A percentile compares a stretch with the other conserved stretches of the same genome.
These are phyloP conservation scores for Phyllosticta citriasiana DNA, from an alignment of 2,329 filamentous ascomycete species.

Conservation along the genomic window DNA sequence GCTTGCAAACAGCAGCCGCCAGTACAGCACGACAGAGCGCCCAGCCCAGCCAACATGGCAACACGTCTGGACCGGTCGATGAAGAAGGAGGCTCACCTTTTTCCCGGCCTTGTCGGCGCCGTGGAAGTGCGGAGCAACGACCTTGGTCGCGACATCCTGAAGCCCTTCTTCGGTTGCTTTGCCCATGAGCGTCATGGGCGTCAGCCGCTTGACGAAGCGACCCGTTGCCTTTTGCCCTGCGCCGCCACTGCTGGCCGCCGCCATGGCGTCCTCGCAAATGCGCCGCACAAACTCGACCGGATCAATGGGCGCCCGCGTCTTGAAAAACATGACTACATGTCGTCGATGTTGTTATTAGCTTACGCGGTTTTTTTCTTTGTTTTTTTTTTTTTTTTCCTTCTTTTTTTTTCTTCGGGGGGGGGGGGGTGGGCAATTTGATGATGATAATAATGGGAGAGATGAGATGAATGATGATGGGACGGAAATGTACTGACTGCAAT, in stretches of 20 bases:
- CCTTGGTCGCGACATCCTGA: constrained; percentile 51
- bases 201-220: constrained; percentile 50
- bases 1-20: not conserved
- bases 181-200: constrained; percentile 48
- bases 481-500: constrained; percentile 36
- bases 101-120: constrained; percentile 36
- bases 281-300: constrained; percentile 50
- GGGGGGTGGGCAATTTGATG: too few relatives aligned
- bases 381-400: too few relatives aligned
- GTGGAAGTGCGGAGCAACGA: constrained; percentile 57
- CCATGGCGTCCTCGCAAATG: constrained; percentile 47
- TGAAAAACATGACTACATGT: constrained; percentile 47
- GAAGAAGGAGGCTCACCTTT: constrained; percentile 35
- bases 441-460: too few relatives aligned
- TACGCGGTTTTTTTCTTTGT: constrained; percentile 13
- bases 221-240: constrained; percentile 40
- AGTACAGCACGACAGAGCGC: not conserved
- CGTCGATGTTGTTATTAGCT: constrained; percentile 16
- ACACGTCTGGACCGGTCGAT: constrained; percentile 3
- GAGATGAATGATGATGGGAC: not conserved
- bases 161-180: constrained; percentile 62
- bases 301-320: constrained; percentile 45
- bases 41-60: not conserved
- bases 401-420: too few relatives aligned
- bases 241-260: constrained; percentile 19